Percentiles rank a stretch among this genome's conserved stretches.
phyloP scores from a whole-genome alignment of 2,329 filamentous ascomycete genomes.

The Rhinocladiella mackenziei region DNA sequence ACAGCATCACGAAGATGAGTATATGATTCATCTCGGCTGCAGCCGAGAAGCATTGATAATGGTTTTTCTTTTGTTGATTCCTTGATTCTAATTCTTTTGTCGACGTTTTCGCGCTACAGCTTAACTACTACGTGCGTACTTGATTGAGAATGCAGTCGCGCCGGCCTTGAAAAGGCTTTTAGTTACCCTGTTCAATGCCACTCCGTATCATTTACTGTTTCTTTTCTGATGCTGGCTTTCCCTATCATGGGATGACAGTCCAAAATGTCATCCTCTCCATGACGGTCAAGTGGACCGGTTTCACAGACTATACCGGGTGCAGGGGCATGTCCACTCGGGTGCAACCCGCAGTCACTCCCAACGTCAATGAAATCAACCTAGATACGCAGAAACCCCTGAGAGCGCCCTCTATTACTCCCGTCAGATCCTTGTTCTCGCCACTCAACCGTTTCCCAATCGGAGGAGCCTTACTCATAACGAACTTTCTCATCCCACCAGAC shows the following conservation, averaged over 20 bases:
- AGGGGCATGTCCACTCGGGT: not conserved
- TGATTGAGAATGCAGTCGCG: too few species aligned
- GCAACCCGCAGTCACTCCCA: not conserved
- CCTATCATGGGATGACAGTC: too few species aligned
- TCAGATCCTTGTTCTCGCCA: constrained; percentile 1
- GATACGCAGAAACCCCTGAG: not conserved
- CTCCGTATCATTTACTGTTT: not conserved
- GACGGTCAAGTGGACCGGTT: not conserved
- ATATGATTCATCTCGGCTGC: not conserved
- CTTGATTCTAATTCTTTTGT: not conserved
- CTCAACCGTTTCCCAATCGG: not conserved
- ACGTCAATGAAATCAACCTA: constrained; percentile 3
- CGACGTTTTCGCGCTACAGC: too few species aligned
- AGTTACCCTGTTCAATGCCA: too few species aligned
- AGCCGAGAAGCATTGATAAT: not conserved
- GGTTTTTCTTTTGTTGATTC: not conserved
- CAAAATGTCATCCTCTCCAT: constrained; percentile 1
- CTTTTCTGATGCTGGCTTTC: not conserved
- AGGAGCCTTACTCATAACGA: not conserved
- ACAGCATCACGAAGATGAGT: not conserved
- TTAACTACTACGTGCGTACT: too few species aligned
- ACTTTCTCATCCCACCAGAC: not conserved
- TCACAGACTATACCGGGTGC: not conserved
- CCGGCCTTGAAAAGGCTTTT: too few species aligned
- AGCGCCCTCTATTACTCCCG: constrained; percentile 2